A percentile compares a stretch with the other conserved stretches of the same genome.
These are phyloP conservation scores for Bromus sterilis DNA, from an alignment of 176 grass and related monocot species.

Conservation along the genomic window DNA sequence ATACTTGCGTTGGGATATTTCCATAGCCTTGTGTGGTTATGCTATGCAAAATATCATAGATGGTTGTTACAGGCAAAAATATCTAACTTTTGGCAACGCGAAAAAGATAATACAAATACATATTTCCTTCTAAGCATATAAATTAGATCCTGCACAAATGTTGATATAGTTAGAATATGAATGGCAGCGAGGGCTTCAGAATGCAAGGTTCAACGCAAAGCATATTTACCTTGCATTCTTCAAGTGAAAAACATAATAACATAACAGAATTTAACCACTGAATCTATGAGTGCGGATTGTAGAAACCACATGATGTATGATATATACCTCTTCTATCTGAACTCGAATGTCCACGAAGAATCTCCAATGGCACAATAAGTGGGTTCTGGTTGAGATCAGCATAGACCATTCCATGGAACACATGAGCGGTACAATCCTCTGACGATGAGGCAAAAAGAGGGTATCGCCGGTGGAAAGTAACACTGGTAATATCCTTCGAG, in stretches of 20 bases:
- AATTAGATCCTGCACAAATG: not conserved
- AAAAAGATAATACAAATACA: not conserved
- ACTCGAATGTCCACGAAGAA: conserved; percentile 65
- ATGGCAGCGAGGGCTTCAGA: not conserved
- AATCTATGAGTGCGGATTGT: not conserved
- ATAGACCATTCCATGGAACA: conserved; percentile 92
- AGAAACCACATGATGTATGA: not conserved
- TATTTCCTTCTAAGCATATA: not conserved
- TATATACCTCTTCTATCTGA: conserved; percentile 72
- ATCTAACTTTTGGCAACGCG: not conserved
- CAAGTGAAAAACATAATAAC: not conserved
- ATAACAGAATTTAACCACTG: not conserved
- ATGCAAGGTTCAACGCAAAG: not conserved
- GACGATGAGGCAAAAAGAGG: conserved; percentile 88
- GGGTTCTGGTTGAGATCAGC: conserved; percentile 93
- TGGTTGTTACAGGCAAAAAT: not conserved
- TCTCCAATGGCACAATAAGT: conserved; percentile 91
- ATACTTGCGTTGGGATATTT: not conserved
- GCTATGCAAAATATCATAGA: not conserved
- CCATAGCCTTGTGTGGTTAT: not conserved
- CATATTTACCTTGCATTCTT: not conserved
- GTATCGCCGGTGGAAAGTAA: conserved; percentile 68
- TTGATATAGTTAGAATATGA: too few species aligned
- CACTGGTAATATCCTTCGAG: conserved; percentile 75
- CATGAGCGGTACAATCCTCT: conserved; percentile 74